These are phyloP conservation scores for Gilbertella persicaria DNA, from an alignment of 371 early-diverging fungal genomes.

Conservation along the genomic window DNA sequence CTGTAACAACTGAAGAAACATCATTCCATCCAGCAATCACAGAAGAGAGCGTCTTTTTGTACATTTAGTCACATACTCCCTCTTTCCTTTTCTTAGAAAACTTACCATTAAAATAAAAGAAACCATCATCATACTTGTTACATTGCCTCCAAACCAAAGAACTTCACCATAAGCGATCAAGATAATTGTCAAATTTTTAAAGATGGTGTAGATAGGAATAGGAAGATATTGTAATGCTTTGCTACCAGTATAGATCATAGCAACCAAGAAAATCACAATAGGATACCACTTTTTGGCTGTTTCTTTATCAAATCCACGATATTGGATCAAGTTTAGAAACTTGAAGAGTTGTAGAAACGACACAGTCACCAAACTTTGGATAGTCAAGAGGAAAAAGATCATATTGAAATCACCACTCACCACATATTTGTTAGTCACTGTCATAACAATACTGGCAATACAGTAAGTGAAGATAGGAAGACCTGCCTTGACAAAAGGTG, in stretches of 20 bases:
- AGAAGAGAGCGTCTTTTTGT: slow-evolving; percentile 77
- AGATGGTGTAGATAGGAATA: slow-evolving; percentile 96
- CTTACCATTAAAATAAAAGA: slow-evolving; percentile 90
- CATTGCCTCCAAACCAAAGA: slow-evolving; percentile 76
- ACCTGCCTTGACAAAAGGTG: slow-evolving; percentile 26
- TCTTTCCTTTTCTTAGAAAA: background rate
- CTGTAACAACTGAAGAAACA: slow-evolving; percentile 54
- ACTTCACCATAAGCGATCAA: slow-evolving; percentile 95
- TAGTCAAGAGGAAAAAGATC: slow-evolving; percentile 87
- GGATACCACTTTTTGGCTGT: slow-evolving; percentile 87
- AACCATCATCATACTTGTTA: slow-evolving; percentile 77
- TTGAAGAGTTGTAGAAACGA: slow-evolving; percentile 53
- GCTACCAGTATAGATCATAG: slow-evolving; percentile 98
- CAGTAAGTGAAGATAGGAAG: slow-evolving; percentile 85
- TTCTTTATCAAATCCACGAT: slow-evolving; percentile 59
- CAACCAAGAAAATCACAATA: slow-evolving; percentile 82
- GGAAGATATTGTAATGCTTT: slow-evolving; percentile 92
- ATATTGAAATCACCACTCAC: slow-evolving; percentile 87
- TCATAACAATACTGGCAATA: slow-evolving; percentile 92
- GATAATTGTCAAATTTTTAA: slow-evolving; percentile 98
- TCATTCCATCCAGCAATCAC: slow-evolving; percentile 88
- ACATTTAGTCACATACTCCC: background rate
- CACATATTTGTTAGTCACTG: slow-evolving; percentile 94
- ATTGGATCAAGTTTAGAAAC: slow-evolving; percentile 65
- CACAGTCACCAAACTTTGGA: slow-evolving; percentile 59